A percentile compares a stretch with the other conserved stretches of the same genome.
Evolutionary conservation across 1,139 yeast genomes (phyloP).

Genomic region (Spathaspora sp.): DNA sequence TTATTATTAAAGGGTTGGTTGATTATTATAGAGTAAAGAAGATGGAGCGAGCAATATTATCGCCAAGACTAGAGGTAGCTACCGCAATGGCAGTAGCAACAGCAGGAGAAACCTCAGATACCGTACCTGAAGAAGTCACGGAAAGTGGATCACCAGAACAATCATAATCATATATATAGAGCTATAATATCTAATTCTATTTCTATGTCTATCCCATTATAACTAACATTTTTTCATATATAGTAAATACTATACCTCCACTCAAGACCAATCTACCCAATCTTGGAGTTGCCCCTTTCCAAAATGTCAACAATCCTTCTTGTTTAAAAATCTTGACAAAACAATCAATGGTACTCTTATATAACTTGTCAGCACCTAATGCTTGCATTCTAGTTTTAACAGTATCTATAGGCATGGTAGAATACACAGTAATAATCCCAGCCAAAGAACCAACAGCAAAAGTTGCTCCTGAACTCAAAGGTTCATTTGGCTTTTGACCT

Average conservation of each 20-base stretch:
- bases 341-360: constrained; percentile 77
- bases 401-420: constrained; percentile 98
- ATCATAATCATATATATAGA: not conserved
- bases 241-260: constrained; percentile 95
- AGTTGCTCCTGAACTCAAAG: constrained; percentile 76
- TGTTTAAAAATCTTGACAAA: constrained; percentile 75
- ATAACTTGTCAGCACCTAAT: constrained; percentile 70
- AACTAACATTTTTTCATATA: constrained; percentile 83
- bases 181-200: not conserved
- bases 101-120: not conserved
- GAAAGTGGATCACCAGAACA: not conserved
- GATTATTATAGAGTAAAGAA: constrained; percentile 78
- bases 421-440: constrained; percentile 88
- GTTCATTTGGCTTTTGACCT: constrained; percentile 64
- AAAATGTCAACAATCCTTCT: constrained; percentile 89
- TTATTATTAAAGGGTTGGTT: constrained; percentile 62
- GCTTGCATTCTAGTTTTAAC: constrained; percentile 98
- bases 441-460: constrained; percentile 91
- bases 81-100: not conserved
- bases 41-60: constrained; percentile 64
- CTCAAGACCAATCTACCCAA: constrained; percentile 86
- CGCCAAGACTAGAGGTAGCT: constrained; percentile 13
- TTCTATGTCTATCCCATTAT: constrained; percentile 31
- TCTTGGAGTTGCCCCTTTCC: constrained; percentile 99
- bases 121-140: not conserved